A percentile compares a stretch with the other conserved stretches of the same genome.
Conservation (phyloP, 2,329 filamentous ascomycete species). For the Xylariaceae sp. region DNA sequence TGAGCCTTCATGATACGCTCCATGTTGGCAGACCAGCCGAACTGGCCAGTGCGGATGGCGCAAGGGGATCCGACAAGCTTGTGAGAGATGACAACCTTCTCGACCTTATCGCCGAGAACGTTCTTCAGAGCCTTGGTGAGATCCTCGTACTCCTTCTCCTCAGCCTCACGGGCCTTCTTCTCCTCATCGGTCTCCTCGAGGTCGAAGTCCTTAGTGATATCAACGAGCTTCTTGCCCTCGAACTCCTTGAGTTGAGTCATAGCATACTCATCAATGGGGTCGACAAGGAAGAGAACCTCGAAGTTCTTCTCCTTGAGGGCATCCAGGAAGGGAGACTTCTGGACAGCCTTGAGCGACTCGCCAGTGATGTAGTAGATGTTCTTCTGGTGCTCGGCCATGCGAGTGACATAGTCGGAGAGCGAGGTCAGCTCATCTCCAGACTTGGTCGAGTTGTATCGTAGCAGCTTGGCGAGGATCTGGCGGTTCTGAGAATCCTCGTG, state of each 20-base stretch:
- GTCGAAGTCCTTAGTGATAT: constrained; percentile 99
- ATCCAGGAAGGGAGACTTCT: constrained; percentile 98
- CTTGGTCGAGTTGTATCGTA: constrained; percentile 99
- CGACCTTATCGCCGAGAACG: constrained; percentile 97
- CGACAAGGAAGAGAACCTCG: constrained; percentile 98
- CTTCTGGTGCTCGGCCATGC: constrained; percentile 99
- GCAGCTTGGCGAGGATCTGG: constrained; percentile 89
- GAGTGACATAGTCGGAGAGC: constrained; percentile 95
- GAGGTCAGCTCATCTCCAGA: constrained; percentile 95
- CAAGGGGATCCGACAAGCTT: constrained; percentile 94
- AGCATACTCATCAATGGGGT: constrained; percentile 99
- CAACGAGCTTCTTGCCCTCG: constrained; percentile 99
- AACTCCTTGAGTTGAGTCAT: constrained; percentile 99
- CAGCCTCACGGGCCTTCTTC: constrained; percentile 92
- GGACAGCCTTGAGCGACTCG: constrained; percentile 97
- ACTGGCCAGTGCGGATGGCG: constrained; percentile 99
- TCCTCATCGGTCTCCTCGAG: constrained; percentile 99
- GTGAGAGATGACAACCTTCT: constrained; percentile 99
- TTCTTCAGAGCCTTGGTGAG: constrained; percentile 99
- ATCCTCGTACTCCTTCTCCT: constrained; percentile 97
- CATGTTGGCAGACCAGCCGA: constrained; percentile 99
- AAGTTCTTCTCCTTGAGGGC: constrained; percentile 99
- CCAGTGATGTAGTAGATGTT: constrained; percentile 99
- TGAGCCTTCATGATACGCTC: constrained; percentile 99
- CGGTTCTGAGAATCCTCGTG: constrained; percentile 99